Conservation (phyloP, 2,329 filamentous ascomycete genomes). For the Chaetomiaceae sp. region DNA sequence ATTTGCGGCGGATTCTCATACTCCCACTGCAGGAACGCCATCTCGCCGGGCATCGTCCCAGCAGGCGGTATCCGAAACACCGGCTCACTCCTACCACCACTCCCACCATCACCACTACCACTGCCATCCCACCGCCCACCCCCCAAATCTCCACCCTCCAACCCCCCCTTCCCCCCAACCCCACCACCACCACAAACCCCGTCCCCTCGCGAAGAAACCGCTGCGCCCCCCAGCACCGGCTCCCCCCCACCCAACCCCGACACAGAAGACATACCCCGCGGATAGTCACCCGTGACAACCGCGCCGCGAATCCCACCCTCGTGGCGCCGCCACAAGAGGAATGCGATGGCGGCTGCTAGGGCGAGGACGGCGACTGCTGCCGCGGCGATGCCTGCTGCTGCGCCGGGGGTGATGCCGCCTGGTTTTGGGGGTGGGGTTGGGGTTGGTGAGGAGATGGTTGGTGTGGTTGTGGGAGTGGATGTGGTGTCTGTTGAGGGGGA, state of each 20-base stretch:
- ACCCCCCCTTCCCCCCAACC: neutral
- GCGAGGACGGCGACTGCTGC: constrained; percentile 12
- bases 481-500: neutral
- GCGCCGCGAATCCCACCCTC: constrained; percentile 21
- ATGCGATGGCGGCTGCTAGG: constrained; percentile 10
- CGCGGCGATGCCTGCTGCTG: constrained; percentile 21
- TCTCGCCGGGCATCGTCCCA: constrained; percentile 1
- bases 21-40: neutral
- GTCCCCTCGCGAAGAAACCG: no score
- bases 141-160: neutral
- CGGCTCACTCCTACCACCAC: no score
- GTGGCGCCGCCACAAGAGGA: constrained; percentile 16
- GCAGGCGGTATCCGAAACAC: constrained; percentile 5
- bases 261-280: constrained; percentile 6
- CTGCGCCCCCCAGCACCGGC: no score
- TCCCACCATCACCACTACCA: no score
- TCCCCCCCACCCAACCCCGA: neutral
- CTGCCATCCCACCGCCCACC: neutral
- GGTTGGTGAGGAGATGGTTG: neutral
- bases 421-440: neutral
- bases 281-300: constrained; percentile 20
- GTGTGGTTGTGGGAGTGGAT: neutral
- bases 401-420: constrained; percentile 15
- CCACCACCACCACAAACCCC: neutral
- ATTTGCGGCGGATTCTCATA: no score